A percentile compares a stretch with the other conserved stretches of the same genome.
Conservation (phyloP, 371 early-diverging fungal species). For the Quaeritorhiza haematococci region DNA sequence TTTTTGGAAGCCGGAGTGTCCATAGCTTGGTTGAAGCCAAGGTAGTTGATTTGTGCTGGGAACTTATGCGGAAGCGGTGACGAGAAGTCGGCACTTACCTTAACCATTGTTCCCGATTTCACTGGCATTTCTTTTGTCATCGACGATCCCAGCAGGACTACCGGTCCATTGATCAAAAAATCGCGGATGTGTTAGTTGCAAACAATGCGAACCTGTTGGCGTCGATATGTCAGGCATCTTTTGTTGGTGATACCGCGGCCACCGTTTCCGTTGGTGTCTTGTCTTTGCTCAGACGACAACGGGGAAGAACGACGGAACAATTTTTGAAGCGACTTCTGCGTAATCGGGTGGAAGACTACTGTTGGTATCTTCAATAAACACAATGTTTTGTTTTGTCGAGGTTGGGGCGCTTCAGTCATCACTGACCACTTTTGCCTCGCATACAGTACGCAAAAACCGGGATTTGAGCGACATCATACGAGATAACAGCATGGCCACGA, state of each 20-base stretch:
- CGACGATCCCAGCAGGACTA: no score
- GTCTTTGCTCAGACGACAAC: constrained; percentile 16
- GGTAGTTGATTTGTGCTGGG: no score
- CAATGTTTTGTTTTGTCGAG: background rate
- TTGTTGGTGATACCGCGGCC: constrained; percentile 44
- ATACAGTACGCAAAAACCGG: constrained; percentile 23
- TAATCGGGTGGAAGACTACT: constrained; percentile 16
- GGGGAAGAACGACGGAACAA: constrained; percentile 16
- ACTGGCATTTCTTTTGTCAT: no score
- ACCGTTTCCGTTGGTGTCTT: constrained; percentile 33
- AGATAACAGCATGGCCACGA: constrained; percentile 43
- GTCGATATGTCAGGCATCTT: constrained; percentile 32
- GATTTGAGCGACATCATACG: constrained; percentile 42
- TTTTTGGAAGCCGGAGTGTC: no score
- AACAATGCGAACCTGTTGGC: constrained; percentile 32
- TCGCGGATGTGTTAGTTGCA: constrained; percentile 18
- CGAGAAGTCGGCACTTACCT: no score
- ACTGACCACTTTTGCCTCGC: background rate
- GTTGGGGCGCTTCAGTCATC: background rate
- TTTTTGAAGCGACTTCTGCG: constrained; percentile 36
- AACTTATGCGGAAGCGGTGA: no score
- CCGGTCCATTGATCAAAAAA: constrained; percentile 3
- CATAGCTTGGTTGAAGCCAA: no score
- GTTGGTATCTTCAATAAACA: constrained; percentile 13
- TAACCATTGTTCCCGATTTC: no score